Conservation (phyloP, 2,329 filamentous ascomycete species). For the Alternaria alternata region DNA sequence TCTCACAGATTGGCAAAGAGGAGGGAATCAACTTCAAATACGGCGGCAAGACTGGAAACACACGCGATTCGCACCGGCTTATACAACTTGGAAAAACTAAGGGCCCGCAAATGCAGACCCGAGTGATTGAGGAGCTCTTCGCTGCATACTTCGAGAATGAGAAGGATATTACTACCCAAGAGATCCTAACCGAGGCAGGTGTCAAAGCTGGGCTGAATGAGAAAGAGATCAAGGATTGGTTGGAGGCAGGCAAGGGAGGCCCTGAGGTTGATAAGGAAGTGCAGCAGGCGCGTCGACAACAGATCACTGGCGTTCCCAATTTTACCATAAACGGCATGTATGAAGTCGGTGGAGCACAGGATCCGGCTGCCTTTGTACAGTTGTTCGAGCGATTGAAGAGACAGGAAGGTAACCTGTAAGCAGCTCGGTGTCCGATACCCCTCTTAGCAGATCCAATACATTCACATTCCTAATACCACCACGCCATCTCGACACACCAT, state of each 20-base stretch:
- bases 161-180: conserved; percentile 56
- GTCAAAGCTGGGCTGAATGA: conserved; percentile 55
- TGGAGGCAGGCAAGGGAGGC: conserved; percentile 55
- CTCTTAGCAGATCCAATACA: not conserved
- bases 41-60: conserved; percentile 75
- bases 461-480: not conserved
- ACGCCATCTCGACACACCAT: not conserved
- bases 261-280: conserved; percentile 58
- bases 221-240: conserved; percentile 54
- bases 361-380: conserved; percentile 70
- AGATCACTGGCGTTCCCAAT: conserved; percentile 75
- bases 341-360: conserved; percentile 75
- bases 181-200: conserved; percentile 53
- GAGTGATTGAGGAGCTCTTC: conserved; percentile 52
- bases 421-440: not conserved
- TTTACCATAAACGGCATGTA: conserved; percentile 75
- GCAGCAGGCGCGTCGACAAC: conserved; percentile 54
- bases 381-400: conserved; percentile 69
- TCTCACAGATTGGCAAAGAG: conserved; percentile 65
- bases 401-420: conserved; percentile 39
- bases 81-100: conserved; percentile 72
- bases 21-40: conserved; percentile 79
- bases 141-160: conserved; percentile 58
- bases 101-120: conserved; percentile 57
- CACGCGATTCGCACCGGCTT: conserved; percentile 76